phyloP scores from a whole-genome alignment of 2,329 filamentous ascomycete genomes.

The Penicillium decumbens region DNA sequence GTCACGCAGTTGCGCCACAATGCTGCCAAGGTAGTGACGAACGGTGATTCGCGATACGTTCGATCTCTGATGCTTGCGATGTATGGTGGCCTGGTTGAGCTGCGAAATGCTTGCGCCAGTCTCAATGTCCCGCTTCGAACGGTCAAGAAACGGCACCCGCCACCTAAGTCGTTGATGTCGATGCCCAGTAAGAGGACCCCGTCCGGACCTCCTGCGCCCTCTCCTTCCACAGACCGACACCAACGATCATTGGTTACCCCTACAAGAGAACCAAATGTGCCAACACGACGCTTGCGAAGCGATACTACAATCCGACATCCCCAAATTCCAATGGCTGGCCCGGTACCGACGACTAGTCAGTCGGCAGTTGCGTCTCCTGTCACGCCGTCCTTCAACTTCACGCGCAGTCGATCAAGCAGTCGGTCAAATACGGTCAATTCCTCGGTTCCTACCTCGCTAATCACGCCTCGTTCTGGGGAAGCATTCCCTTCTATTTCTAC shows the following conservation, averaged over 20 bases:
- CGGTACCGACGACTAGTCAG: slow-evolving; percentile 31
- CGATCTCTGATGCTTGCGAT: slow-evolving; percentile 57
- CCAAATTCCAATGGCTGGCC: slow-evolving; percentile 28
- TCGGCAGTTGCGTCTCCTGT: slow-evolving; percentile 29
- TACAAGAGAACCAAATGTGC: slow-evolving; percentile 44
- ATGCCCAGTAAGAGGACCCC: slow-evolving; percentile 29
- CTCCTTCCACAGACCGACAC: slow-evolving; percentile 24
- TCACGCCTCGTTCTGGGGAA: slow-evolving; percentile 75
- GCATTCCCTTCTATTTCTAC: slow-evolving; percentile 58
- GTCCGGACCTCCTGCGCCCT: not conserved
- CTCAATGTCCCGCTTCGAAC: slow-evolving; percentile 44
- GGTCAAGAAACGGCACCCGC: slow-evolving; percentile 25
- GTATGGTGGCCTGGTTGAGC: slow-evolving; percentile 55
- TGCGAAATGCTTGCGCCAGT: slow-evolving; percentile 55
- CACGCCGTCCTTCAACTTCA: slow-evolving; percentile 31
- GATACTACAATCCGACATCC: slow-evolving; percentile 50
- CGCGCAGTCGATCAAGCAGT: slow-evolving; percentile 47
- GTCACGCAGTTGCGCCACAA: slow-evolving; percentile 47
- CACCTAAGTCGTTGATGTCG: slow-evolving; percentile 27
- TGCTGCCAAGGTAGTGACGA: slow-evolving; percentile 50
- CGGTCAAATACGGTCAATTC: slow-evolving; percentile 51
- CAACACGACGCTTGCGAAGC: slow-evolving; percentile 46
- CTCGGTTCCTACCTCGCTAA: slow-evolving; percentile 46
- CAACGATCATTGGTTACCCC: slow-evolving; percentile 39
- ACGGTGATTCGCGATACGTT: slow-evolving; percentile 54